Evolutionary conservation across 345 rosid species (phyloP).

Genomic region (Kandelia obovata): DNA sequence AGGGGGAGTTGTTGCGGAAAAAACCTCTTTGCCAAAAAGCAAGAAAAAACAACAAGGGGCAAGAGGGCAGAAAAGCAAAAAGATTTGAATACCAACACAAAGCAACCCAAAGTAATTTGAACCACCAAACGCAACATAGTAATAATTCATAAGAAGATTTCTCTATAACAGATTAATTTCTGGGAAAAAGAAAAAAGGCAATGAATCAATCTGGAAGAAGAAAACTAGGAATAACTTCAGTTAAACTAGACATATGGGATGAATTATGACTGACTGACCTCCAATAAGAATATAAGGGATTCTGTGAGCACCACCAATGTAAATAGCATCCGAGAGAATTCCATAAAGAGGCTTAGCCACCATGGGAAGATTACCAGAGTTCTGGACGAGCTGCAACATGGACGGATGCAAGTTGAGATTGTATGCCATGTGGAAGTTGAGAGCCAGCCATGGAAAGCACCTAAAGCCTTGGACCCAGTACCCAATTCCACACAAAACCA

Average conservation of each 20-base stretch:
- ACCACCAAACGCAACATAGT: no score
- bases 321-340: conserved; percentile 72
- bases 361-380: conserved; percentile 79
- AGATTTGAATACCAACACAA: no score
- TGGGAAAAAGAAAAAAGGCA: neutral
- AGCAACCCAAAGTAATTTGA: no score
- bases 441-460: conserved; percentile 93
- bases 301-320: conserved; percentile 64
- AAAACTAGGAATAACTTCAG: neutral
- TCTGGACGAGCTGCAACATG: conserved; percentile 77
- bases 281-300: conserved; percentile 81
- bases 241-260: neutral
- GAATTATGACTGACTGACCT: conserved; percentile 53
- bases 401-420: conserved; percentile 68
- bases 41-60: no score
- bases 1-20: no score
- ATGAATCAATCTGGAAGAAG: neutral
- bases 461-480: conserved; percentile 87
- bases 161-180: neutral
- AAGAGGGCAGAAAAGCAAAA: no score
- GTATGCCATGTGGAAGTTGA: conserved; percentile 79
- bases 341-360: conserved; percentile 88
- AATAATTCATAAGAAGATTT: no score
- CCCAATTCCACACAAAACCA: conserved; percentile 72
- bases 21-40: no score